Percentiles rank a stretch among this genome's conserved stretches.
Conservation (phyloP, 768 basidiomycete genomes). For the Naganishia kalamii region DNA sequence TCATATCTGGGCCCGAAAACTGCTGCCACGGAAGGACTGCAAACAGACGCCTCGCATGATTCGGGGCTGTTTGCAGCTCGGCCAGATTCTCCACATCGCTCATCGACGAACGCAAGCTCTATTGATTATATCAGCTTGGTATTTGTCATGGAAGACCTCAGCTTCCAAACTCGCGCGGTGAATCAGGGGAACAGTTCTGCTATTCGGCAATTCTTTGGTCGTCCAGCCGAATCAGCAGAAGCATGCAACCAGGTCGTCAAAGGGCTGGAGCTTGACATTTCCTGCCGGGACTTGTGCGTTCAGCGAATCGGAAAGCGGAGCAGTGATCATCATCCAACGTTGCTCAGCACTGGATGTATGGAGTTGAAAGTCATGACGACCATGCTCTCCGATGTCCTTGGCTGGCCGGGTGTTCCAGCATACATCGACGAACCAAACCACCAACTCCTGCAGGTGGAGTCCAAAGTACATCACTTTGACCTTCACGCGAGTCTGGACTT, state of each 20-base stretch:
- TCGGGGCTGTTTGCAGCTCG: not conserved
- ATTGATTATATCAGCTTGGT: not conserved
- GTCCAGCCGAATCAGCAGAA: not conserved
- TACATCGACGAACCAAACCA: constrained; percentile 13
- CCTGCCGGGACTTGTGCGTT: not conserved
- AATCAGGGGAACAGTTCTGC: not conserved
- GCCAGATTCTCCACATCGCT: not conserved
- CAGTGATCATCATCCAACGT: not conserved
- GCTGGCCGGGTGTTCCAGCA: not conserved
- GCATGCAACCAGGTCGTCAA: not conserved
- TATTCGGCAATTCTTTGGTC: constrained; percentile 1
- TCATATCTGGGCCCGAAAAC: constrained; percentile 1
- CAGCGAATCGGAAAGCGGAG: not conserved
- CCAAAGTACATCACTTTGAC: not conserved
- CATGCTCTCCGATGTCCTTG: not conserved
- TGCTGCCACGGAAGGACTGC: not conserved
- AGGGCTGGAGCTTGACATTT: not conserved
- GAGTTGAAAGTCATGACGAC: constrained; percentile 1
- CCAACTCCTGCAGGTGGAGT: not conserved
- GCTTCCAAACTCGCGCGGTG: not conserved
- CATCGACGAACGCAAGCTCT: not conserved
- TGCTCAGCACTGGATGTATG: not conserved
- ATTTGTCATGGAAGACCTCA: not conserved
- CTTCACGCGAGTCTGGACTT: not conserved
- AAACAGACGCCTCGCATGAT: not conserved